phyloP scores from a whole-genome alignment of 805 yeast genomes.

The Lachancea waltii region DNA sequence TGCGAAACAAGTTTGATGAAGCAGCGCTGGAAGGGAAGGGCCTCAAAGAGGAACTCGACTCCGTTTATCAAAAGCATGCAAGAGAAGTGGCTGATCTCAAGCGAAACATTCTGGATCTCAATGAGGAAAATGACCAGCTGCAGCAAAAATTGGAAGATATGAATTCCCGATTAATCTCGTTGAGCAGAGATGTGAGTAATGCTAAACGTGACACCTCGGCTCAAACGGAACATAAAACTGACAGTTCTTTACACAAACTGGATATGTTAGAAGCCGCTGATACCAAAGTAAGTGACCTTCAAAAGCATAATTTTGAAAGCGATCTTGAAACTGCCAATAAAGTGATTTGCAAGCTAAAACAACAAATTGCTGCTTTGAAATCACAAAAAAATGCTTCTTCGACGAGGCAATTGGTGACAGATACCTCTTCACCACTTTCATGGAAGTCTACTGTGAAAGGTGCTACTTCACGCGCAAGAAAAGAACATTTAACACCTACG shows the following conservation, averaged over 20 bases:
- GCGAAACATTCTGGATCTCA: conserved; percentile 49
- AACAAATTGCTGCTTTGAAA: conserved; percentile 24
- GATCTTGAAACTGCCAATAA: conserved; percentile 53
- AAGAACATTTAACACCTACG: not conserved
- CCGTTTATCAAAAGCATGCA: conserved; percentile 33
- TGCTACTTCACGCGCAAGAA: not conserved
- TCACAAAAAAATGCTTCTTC: conserved; percentile 1
- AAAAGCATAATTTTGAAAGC: not conserved
- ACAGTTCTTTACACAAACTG: no score
- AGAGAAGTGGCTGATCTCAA: conserved; percentile 44
- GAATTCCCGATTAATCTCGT: conserved; percentile 16
- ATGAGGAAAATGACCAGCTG: conserved; percentile 62
- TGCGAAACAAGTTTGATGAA: conserved; percentile 46
- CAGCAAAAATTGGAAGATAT: conserved; percentile 35
- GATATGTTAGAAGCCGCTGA: no score
- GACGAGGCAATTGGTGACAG: not conserved
- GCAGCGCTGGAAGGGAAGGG: conserved; percentile 35
- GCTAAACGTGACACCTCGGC: not conserved
- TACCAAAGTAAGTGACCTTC: no score
- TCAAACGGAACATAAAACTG: no score
- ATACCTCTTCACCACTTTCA: not conserved
- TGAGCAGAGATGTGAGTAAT: conserved; percentile 5
- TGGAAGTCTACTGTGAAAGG: not conserved
- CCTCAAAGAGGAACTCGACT: conserved; percentile 35
- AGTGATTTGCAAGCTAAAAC: conserved; percentile 54